Conservation (phyloP, 805 yeast species). For the Wickerhamomyces canadensis region DNA sequence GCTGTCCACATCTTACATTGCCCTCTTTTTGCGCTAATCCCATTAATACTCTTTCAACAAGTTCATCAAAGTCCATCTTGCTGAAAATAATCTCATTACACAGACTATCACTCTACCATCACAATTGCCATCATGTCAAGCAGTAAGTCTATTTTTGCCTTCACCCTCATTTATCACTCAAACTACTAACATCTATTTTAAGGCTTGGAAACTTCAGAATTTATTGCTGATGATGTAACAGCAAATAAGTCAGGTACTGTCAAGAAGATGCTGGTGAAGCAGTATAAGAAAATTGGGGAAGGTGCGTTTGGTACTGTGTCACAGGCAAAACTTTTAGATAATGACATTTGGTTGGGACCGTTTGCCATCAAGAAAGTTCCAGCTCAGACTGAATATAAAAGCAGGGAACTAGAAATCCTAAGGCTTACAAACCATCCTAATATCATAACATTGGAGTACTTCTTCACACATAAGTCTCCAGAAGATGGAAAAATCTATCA, state of each 20-base stretch:
- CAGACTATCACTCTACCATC: too few relatives aligned
- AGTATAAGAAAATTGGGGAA: constrained; percentile 72
- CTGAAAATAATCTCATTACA: too few relatives aligned
- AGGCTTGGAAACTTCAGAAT: constrained; percentile 26
- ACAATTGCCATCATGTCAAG: too few relatives aligned
- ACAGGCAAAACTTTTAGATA: constrained; percentile 54
- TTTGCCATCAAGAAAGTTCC: constrained; percentile 82
- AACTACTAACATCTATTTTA: not conserved
- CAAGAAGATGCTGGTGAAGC: constrained; percentile 62
- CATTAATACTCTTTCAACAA: too few relatives aligned
- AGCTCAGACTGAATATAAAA: constrained; percentile 81
- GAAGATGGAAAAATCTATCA: constrained; percentile 65
- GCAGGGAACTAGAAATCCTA: constrained; percentile 73
- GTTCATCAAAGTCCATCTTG: too few relatives aligned
- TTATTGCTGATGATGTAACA: constrained; percentile 55
- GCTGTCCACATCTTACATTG: too few relatives aligned
- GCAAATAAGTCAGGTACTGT: constrained; percentile 48
- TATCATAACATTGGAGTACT: constrained; percentile 62
- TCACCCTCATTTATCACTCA: not conserved
- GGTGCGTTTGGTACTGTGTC: constrained; percentile 86
- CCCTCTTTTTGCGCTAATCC: too few relatives aligned
- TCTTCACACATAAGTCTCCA: constrained; percentile 61
- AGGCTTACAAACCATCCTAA: constrained; percentile 77
- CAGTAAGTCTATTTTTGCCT: too few relatives aligned
- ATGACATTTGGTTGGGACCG: constrained; percentile 62